phyloP scores from a whole-genome alignment of 1,284 basidiomycete species.

The Malassezia obtusa region DNA sequence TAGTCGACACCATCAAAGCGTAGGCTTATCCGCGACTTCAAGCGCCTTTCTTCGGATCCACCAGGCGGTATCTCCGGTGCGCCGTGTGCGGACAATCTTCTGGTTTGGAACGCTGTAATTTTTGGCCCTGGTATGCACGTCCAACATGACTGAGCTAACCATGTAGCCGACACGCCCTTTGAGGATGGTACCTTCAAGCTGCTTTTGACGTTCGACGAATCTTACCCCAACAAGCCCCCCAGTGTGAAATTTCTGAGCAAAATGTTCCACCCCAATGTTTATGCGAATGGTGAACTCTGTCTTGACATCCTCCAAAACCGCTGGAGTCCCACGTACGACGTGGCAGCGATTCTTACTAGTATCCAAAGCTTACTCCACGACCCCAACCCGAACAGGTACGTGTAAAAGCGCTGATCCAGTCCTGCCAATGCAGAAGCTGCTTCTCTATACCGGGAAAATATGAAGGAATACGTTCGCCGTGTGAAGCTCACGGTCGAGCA shows the following conservation, averaged over 20 bases:
- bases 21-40: slow-evolving; percentile 56
- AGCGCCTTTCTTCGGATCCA: slow-evolving; percentile 82
- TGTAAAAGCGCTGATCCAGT: slow-evolving; percentile 50
- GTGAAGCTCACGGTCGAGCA: slow-evolving; percentile 60
- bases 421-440: slow-evolving; percentile 97
- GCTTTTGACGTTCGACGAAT: slow-evolving; percentile 86
- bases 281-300: slow-evolving; percentile 93
- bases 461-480: slow-evolving; percentile 90
- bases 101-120: slow-evolving; percentile 99
- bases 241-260: slow-evolving; percentile 91
- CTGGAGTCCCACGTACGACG: slow-evolving; percentile 97
- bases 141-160: slow-evolving; percentile 3
- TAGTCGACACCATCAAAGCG: slow-evolving; percentile 46
- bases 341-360: slow-evolving; percentile 89
- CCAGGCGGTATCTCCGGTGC: slow-evolving; percentile 92
- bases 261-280: slow-evolving; percentile 99
- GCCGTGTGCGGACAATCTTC: slow-evolving; percentile 93
- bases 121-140: slow-evolving; percentile 74
- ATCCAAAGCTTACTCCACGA: slow-evolving; percentile 93
- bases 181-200: slow-evolving; percentile 98
- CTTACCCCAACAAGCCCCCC: slow-evolving; percentile 95
- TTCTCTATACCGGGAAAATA: slow-evolving; percentile 88
- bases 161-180: slow-evolving; percentile 85
- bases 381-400: slow-evolving; percentile 77
- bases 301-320: slow-evolving; percentile 95